phyloP scores from a whole-genome alignment of 2,329 filamentous ascomycete species.

The Penicillium carneum region DNA sequence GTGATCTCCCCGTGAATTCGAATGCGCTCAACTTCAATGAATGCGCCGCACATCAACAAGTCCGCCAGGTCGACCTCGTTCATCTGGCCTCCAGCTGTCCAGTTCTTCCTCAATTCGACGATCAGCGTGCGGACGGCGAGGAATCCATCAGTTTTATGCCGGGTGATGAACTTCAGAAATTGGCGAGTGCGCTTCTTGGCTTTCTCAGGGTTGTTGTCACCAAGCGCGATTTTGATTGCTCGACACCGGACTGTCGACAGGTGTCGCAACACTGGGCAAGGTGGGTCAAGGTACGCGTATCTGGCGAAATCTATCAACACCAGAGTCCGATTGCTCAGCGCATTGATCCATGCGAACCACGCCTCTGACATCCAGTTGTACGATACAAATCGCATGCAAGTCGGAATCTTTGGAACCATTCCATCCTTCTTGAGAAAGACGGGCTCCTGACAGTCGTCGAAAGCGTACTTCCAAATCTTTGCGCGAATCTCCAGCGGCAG shows the following conservation, averaged over 20 bases:
- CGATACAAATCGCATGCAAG: neutral
- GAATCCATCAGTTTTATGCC: neutral
- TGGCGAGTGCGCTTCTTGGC: neutral
- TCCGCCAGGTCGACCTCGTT: neutral
- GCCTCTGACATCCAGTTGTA: neutral
- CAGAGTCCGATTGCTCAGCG: neutral
- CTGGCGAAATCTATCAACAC: neutral
- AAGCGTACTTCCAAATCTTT: neutral
- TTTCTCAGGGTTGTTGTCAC: neutral
- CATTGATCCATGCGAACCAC: neutral
- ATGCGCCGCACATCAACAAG: neutral
- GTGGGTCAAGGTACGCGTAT: neutral
- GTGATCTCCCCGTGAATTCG: neutral
- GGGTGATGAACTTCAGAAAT: neutral
- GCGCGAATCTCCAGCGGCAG: neutral
- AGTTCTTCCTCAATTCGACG: slow-evolving; percentile 1
- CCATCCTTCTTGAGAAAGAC: neutral
- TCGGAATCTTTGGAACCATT: neutral
- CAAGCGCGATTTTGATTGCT: neutral
- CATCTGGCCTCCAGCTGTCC: neutral
- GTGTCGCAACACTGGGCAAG: neutral
- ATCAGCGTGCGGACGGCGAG: neutral
- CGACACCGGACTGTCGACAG: neutral
- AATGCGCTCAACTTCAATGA: neutral
- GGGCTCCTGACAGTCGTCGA: neutral